Base-by-base conservation (phyloP, 495 filamentous ascomycete genomes). In the Xylona heveae region DNA sequence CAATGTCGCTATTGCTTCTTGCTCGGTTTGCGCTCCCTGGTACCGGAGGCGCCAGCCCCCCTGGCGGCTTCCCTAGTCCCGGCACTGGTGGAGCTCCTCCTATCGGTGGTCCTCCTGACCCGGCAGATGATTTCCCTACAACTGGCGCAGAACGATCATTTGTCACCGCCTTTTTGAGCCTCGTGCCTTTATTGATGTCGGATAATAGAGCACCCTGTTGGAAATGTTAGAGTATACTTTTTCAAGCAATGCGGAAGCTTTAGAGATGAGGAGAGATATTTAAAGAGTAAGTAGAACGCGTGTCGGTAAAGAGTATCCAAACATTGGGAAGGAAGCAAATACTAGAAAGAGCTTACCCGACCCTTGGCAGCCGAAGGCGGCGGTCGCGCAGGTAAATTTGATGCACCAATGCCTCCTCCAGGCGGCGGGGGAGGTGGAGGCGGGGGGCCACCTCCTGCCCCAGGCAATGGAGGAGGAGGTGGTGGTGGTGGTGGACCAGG, bases 71-170 rank as follows among this genome's bases (percentile, higher is more conserved):
- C 24, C 51, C 49, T 36, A 71, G 48, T 19, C 68, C 69, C 22
- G 88, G 85, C 34, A 93, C 62, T 31, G 88, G 76, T 15, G 85
- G 85, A 22, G 85, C 83, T 19, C 75, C 71, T 34, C 60, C 67
- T 28, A 78, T 47, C 9, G 68, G 53, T 35, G 74, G 62, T 33
- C 66, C 70, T 16, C 61, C 52, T 24, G 57, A 58, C 14, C 59
- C 63, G 8, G 63, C 67, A 38, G 64, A 59, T 12, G 43, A 47
- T 26, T 58, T 64, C 10, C 51, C 64, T 30, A 94, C 50, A 33
- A 62, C 38, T 1, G 88, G 88, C 10, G 81, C 83, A 24, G 84
- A 94, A 52, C 88, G 71, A 56, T 97, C 88, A 52, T 97, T 94
- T 36, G 82, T 90, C 18, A 83, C 77, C 7, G 82, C 55, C 55